Evolutionary conservation across 148 eudicot genomes (phyloP).

Genomic region (Spergularia bocconei): DNA sequence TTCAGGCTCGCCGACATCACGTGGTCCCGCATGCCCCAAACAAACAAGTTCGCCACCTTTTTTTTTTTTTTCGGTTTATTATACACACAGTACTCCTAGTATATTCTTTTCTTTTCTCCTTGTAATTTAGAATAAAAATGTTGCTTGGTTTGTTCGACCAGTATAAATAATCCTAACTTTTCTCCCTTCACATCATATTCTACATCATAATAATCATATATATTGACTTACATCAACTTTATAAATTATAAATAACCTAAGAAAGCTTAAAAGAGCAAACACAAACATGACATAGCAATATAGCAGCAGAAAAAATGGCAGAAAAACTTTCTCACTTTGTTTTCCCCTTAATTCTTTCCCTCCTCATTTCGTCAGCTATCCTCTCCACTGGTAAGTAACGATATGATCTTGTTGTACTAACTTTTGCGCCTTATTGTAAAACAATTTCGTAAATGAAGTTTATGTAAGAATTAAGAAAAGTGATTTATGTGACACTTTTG

Average conservation of each 20-base stretch:
- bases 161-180: not conserved
- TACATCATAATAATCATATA: not conserved
- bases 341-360: constrained; percentile 10
- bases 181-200: not conserved
- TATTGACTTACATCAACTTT: not conserved
- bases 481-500: not conserved
- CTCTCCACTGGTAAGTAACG: constrained; percentile 16
- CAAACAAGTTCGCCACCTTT: not conserved
- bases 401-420: not conserved
- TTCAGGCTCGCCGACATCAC: not conserved
- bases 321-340: not conserved
- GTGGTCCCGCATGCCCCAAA: constrained; percentile 6
- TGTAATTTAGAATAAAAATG: not conserved
- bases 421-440: too few relatives aligned
- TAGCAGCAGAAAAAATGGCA: constrained; percentile 11
- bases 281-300: not conserved
- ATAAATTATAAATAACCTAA: not conserved
- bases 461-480: not conserved
- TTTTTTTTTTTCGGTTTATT: not conserved
- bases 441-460: not conserved
- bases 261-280: not conserved
- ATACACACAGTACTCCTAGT: not conserved
- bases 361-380: constrained; percentile 14
- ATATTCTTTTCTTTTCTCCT: constrained; percentile 15
- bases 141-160: not conserved